Evolutionary conservation across 352 stramenopile genomes (phyloP).

Genomic region (Globisporangium canariense): DNA sequence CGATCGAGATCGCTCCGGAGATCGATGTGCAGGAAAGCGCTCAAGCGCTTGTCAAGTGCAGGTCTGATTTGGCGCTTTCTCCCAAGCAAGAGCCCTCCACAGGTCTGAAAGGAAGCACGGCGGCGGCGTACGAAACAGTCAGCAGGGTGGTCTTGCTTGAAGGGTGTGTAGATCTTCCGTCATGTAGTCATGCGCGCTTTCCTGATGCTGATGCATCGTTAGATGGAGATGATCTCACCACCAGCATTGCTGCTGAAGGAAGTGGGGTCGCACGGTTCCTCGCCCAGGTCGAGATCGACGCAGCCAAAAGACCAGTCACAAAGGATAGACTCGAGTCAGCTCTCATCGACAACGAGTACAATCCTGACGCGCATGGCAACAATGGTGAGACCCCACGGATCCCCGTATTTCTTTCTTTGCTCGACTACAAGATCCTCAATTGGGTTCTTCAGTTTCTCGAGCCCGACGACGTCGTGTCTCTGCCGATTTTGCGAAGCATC

Average conservation of each 20-base stretch:
- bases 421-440: slow-evolving; percentile 5
- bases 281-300: neutral
- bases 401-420: neutral
- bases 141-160: slow-evolving; percentile 14
- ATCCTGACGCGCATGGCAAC: too few relatives aligned
- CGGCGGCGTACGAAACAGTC: neutral
- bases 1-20: slow-evolving; percentile 27
- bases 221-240: neutral
- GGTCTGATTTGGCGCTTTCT: neutral
- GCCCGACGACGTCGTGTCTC: neutral
- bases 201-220: neutral
- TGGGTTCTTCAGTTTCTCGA: slow-evolving; percentile 7
- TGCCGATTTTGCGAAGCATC: neutral
- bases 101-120: neutral
- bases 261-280: neutral
- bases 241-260: neutral
- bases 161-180: neutral
- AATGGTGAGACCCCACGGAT: neutral
- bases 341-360: neutral
- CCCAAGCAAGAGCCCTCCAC: neutral
- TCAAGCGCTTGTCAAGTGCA: neutral
- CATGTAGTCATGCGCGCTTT: neutral
- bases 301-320: neutral
- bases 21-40: slow-evolving; percentile 10
- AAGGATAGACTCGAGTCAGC: neutral